Evolutionary conservation across 805 yeast species (phyloP).

Genomic region (Teunomyces lycoperdinae): DNA sequence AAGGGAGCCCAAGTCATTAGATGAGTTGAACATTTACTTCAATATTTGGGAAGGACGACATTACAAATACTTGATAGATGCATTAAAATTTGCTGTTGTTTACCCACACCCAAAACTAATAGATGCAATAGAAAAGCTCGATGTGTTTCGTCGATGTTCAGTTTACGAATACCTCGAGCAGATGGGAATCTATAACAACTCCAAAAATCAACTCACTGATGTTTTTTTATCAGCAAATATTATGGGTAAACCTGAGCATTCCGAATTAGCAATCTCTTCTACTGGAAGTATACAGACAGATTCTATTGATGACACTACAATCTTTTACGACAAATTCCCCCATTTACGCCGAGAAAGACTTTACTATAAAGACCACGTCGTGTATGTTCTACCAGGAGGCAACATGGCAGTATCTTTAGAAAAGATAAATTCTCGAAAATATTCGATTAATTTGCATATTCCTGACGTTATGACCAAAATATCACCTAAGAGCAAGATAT

Average conservation of each 20-base stretch:
- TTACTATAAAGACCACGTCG: conserved; percentile 26
- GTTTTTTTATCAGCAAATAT: conserved; percentile 25
- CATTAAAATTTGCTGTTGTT: conserved; percentile 25
- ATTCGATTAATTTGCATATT: conserved; percentile 36
- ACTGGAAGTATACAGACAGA: conserved; percentile 6
- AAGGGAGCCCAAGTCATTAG: conserved; percentile 12
- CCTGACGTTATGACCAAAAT: conserved; percentile 40
- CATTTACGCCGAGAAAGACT: conserved; percentile 25
- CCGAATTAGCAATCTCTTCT: conserved; percentile 17
- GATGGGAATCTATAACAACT: conserved; percentile 23
- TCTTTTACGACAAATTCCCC: conserved; percentile 23
- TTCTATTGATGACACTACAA: not conserved
- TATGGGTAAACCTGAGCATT: conserved; percentile 16
- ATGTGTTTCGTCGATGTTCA: conserved; percentile 2
- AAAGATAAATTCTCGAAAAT: conserved; percentile 33
- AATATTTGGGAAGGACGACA: conserved; percentile 31
- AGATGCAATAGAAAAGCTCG: conserved; percentile 7
- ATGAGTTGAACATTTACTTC: conserved; percentile 27
- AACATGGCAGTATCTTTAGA: conserved; percentile 36
- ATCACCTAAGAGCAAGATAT: conserved; percentile 24
- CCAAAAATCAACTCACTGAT: conserved; percentile 23
- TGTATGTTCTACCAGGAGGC: conserved; percentile 28
- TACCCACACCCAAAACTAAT: conserved; percentile 30
- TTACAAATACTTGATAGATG: conserved; percentile 21
- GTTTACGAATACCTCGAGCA: conserved; percentile 14